Conservation (phyloP, 257 asterid species). For the Rehmannia glutinosa region DNA sequence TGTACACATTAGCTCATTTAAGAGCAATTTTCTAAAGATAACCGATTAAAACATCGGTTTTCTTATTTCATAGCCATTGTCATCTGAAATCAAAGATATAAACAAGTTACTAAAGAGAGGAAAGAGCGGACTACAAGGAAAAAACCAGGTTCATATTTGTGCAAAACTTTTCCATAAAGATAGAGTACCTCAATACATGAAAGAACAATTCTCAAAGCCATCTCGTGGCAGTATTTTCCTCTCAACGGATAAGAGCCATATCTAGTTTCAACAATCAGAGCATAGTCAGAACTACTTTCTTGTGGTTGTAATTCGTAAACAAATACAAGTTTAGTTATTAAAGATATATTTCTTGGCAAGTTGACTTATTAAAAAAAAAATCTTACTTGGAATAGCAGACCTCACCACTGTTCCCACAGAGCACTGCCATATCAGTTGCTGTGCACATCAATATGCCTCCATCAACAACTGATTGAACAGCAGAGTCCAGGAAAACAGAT, state of each 20-base stretch:
- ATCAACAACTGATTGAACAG: conserved; percentile 87
- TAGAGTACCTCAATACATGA: conserved; percentile 98
- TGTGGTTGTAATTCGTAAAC: conserved; percentile 1
- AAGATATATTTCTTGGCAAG: too few relatives aligned
- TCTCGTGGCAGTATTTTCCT: conserved; percentile 96
- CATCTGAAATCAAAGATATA: too few relatives aligned
- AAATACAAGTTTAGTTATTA: too few relatives aligned
- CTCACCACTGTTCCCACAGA: conserved; percentile 94
- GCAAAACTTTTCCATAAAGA: too few relatives aligned
- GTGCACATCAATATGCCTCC: conserved; percentile 97
- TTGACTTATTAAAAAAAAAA: conserved; percentile 10
- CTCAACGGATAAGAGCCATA: conserved; percentile 92
- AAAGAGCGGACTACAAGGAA: too few relatives aligned
- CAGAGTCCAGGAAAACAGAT: conserved; percentile 91
- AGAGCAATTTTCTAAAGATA: too few relatives aligned
- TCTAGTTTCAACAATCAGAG: conserved; percentile 42
- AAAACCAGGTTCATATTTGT: too few relatives aligned
- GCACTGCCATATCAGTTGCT: conserved; percentile 98
- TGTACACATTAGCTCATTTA: too few relatives aligned
- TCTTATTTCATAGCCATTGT: too few relatives aligned
- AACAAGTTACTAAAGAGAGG: too few relatives aligned
- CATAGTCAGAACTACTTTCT: conserved; percentile 20
- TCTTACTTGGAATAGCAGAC: conserved; percentile 99
- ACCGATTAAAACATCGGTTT: too few relatives aligned
- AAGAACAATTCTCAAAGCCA: conserved; percentile 97